Evolutionary conservation across 2,329 filamentous ascomycete species (phyloP), one percentile per base, ranked within the genome.

Genomic region (Trichophyton verrucosum): DNA sequence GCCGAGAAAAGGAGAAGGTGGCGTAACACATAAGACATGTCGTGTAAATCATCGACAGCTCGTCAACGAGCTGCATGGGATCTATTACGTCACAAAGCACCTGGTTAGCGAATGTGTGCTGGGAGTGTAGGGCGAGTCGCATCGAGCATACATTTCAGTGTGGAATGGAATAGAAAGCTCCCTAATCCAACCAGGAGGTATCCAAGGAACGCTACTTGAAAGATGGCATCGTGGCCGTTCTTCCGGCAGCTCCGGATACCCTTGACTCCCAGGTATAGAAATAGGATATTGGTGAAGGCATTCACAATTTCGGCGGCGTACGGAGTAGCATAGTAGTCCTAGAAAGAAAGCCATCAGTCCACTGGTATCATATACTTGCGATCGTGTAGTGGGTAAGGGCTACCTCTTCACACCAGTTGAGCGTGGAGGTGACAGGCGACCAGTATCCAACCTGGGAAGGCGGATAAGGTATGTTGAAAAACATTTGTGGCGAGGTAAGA

Each of bases 371-470:
- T 20, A 44, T 6, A 17, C 24, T 17, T 30, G 13, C 17, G 4
- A 4, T 27, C 38, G 17, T 46, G 11, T n/a, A n/a, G 42, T 33
- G 11, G 20, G 22, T 5, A 7, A 27, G 47, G 63, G 72, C 64
- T 71, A 85, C 86, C 79, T 90, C 88, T 79, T 91, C 88, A 70
- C 88, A 91, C 81, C 88, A 91, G 71, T 91, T 89, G 51, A 89
- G 69, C 0, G 86, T 89, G 7, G 84, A 85, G 1, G 86, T 89
- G 61, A 87, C 83, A 22, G 85, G 82, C 4, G 80, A 81, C 86
- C 86, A 90, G 70, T 82, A 84, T 20, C 85, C 85, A 42, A 72
- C 67, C 69, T 78, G 76, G 60, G 77, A 69, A 27, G 80, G 72
- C 11, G 81, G 79, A 62, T 76, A 76, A 15, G 73, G 73, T 27